phyloP scores from a whole-genome alignment of 2,329 filamentous ascomycete genomes.

The Niveomyces coronatus region DNA sequence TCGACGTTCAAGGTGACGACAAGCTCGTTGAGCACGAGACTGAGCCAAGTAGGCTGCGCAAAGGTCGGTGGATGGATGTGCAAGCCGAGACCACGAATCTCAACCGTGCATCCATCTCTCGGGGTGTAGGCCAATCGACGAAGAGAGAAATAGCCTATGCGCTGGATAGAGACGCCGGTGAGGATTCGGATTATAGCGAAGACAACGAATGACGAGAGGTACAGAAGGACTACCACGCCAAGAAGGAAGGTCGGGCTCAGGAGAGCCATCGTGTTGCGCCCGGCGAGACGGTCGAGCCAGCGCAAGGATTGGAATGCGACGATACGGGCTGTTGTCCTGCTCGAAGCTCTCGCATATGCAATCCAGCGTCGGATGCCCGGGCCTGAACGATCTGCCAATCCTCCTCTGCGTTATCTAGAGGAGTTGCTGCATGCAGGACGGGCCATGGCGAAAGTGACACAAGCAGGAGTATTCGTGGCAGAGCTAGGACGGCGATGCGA shows the following conservation, averaged over 20 bases:
- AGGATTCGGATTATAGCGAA: constrained; percentile 88
- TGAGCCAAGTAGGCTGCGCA: constrained; percentile 93
- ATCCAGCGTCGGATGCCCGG: too few relatives aligned
- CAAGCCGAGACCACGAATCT: constrained; percentile 80
- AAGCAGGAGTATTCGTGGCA: too few relatives aligned
- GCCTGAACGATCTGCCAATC: too few relatives aligned
- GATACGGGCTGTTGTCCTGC: too few relatives aligned
- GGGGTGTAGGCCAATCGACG: constrained; percentile 85
- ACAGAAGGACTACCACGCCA: constrained; percentile 74
- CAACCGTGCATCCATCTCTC: constrained; percentile 78
- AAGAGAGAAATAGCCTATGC: constrained; percentile 85
- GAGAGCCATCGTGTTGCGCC: constrained; percentile 56
- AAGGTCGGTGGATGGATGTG: constrained; percentile 90
- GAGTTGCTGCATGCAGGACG: too few relatives aligned
- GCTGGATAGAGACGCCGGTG: constrained; percentile 91
- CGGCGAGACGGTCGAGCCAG: too few relatives aligned
- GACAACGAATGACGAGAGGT: constrained; percentile 83
- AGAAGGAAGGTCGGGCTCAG: constrained; percentile 73
- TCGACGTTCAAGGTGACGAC: constrained; percentile 72
- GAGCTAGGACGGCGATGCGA: too few relatives aligned
- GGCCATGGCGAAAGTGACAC: too few relatives aligned
- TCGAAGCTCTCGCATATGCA: too few relatives aligned
- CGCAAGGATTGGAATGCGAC: too few relatives aligned
- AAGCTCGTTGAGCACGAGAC: constrained; percentile 76
- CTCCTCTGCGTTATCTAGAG: too few relatives aligned